A percentile compares a stretch with the other conserved stretches of the same genome.
Conservation (phyloP, 1,284 basidiomycete species). For the Grifola frondosa region DNA sequence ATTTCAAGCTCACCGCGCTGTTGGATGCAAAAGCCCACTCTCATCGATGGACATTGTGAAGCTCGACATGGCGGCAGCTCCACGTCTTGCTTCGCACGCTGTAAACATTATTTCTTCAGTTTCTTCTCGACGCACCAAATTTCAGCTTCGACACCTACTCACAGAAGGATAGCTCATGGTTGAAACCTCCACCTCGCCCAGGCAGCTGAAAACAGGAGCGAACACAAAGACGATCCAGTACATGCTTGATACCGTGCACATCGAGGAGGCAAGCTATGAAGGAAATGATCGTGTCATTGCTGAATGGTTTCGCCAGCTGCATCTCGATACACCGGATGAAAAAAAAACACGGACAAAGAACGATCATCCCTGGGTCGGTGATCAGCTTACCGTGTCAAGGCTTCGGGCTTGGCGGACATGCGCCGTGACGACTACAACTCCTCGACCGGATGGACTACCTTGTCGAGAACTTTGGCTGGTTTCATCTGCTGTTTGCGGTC, state of each 20-base stretch:
- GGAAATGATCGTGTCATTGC: conserved; percentile 16
- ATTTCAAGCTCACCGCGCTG: not conserved
- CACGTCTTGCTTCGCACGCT: too few species aligned
- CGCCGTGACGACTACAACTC: conserved; percentile 34
- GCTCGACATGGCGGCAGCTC: not conserved
- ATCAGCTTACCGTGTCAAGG: conserved; percentile 23
- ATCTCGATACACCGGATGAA: conserved; percentile 4
- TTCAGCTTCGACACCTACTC: too few species aligned
- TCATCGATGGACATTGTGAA: not conserved
- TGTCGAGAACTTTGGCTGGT: conserved; percentile 33
- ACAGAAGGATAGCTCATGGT: not conserved
- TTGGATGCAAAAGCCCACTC: not conserved
- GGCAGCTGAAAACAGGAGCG: conserved; percentile 5
- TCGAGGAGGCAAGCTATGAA: conserved; percentile 22
- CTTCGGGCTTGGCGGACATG: conserved; percentile 22
- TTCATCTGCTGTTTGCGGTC: conserved; percentile 36
- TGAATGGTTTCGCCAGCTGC: conserved; percentile 8
- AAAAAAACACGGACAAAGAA: not conserved
- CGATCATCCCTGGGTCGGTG: conserved; percentile 19
- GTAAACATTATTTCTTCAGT: conserved; percentile 5
- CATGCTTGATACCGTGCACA: conserved; percentile 19
- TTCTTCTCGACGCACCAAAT: conserved; percentile 8
- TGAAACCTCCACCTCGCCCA: not conserved
- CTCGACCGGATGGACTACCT: conserved; percentile 34
- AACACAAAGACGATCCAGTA: conserved; percentile 5